Evolutionary conservation across 2,329 filamentous ascomycete species (phyloP), one percentile per base, ranked within the genome.

Genomic region (Cercospora sesami): DNA sequence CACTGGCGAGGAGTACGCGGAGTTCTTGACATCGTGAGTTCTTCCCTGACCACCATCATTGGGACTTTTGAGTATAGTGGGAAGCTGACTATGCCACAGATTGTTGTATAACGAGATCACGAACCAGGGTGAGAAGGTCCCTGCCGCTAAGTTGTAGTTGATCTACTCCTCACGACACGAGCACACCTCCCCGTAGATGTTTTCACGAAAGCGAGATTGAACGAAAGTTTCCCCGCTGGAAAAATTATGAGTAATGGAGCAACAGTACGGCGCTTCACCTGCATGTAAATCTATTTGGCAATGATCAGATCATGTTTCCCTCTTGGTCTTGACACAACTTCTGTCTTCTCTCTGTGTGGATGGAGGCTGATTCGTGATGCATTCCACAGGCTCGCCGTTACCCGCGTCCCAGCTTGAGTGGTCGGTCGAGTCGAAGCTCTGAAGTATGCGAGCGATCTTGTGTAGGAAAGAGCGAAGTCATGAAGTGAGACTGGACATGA

Each of bases 1-100:
- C 67, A 98, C 94, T 3, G 95, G 95, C 66, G 95, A 98, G 85
- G 94, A 97, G 74, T 98, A 98, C 80, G 93, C 94, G 12, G 95
- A 99, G 81, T 98, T 98, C 84, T 82, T 99, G 83, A 97, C 93
- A 72, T 84, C 86, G 89, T 92, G 84, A 86, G 90, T 83, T 65
- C 26, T 18, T 21, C 26, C 48, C 42, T 28, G 23, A 30, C 28
- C 26, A 12, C 18, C 30, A 12, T 18, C 31, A 83, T 63, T 65
- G 42, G 55, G 45, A 36, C 6, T 18, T 14, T 6, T 14, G 57
- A 7, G 16, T 39, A 39, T 0, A 39, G 36, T 3, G 33, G n/a
- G 33, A 39, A 6, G 69, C 45, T 5, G 45, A 72, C 67, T 39
- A 12, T 18, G 5, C 21, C 23, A 65, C 70, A 95, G 91, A 63